These are phyloP conservation scores for Allium sativum DNA, from an alignment of 106 monocot genomes.

Conservation along the genomic window DNA sequence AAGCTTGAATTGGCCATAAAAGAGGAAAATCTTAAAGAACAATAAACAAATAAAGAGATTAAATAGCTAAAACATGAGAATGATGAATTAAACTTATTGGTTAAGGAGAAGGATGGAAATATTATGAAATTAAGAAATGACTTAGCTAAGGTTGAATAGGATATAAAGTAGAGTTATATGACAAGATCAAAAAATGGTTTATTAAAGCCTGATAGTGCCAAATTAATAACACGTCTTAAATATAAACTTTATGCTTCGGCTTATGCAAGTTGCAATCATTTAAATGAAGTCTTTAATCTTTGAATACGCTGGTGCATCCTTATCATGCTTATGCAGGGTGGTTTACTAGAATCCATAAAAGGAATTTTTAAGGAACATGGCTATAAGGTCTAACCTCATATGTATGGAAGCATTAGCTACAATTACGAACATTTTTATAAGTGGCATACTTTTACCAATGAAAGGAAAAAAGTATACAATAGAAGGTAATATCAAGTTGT, in stretches of 20 bases:
- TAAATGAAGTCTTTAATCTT: no score
- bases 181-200: constrained; percentile 9
- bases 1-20: constrained; percentile 20
- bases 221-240: constrained; percentile 10
- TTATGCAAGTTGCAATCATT: constrained; percentile 38
- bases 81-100: constrained; percentile 17
- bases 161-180: constrained; percentile 4
- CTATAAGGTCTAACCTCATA: no score
- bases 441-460: no score
- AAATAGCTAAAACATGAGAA: constrained; percentile 19
- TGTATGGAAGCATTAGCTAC: no score
- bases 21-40: constrained; percentile 16
- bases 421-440: no score
- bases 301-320: no score
- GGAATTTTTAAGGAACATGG: no score
- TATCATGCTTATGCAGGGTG: no score
- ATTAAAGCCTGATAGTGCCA: neutral
- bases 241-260: constrained; percentile 2
- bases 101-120: constrained; percentile 25
- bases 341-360: no score
- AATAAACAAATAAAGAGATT: constrained; percentile 22
- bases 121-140: constrained; percentile 33
- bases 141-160: constrained; percentile 11
- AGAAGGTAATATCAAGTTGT: no score
- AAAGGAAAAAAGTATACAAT: no score